Conservation (phyloP, 768 basidiomycete genomes). For the Sistotremastrum suecicum region DNA sequence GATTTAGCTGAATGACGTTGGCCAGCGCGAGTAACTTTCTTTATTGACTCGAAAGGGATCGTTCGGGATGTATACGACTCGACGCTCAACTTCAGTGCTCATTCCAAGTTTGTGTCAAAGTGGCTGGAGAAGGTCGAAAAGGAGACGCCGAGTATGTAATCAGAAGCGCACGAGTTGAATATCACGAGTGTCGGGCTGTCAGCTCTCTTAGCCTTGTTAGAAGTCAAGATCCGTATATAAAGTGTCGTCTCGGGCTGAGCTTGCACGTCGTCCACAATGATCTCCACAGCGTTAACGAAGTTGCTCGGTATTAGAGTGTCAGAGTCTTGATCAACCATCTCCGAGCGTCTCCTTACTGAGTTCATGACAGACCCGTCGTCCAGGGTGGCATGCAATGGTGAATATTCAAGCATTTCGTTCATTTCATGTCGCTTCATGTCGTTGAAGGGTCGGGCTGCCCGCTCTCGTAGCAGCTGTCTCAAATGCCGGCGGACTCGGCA, state of each 20-base stretch:
- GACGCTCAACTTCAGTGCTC: slow-evolving; percentile 47
- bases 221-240: too few species aligned
- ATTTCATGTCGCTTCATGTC: neutral
- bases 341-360: neutral
- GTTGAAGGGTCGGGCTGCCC: slow-evolving; percentile 65
- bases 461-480: slow-evolving; percentile 63
- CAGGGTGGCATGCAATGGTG: slow-evolving; percentile 92
- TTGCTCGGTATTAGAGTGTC: slow-evolving; percentile 55
- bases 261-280: slow-evolving; percentile 14
- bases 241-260: neutral
- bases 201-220: too few species aligned
- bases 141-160: slow-evolving; percentile 16
- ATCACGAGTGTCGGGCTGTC: too few species aligned
- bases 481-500: slow-evolving; percentile 71
- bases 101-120: slow-evolving; percentile 57
- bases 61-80: slow-evolving; percentile 48
- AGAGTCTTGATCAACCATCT: slow-evolving; percentile 12
- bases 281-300: slow-evolving; percentile 45
- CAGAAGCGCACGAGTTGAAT: too few species aligned
- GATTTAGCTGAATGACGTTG: neutral
- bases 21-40: slow-evolving; percentile 51
- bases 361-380: slow-evolving; percentile 48
- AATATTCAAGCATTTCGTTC: slow-evolving; percentile 3
- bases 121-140: slow-evolving; percentile 42
- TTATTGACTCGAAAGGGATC: slow-evolving; percentile 59